Percentiles rank a stretch among this genome's conserved stretches.
Evolutionary conservation across 2,329 filamentous ascomycete genomes (phyloP).

Genomic region (Pseudocercospora fijiensis): DNA sequence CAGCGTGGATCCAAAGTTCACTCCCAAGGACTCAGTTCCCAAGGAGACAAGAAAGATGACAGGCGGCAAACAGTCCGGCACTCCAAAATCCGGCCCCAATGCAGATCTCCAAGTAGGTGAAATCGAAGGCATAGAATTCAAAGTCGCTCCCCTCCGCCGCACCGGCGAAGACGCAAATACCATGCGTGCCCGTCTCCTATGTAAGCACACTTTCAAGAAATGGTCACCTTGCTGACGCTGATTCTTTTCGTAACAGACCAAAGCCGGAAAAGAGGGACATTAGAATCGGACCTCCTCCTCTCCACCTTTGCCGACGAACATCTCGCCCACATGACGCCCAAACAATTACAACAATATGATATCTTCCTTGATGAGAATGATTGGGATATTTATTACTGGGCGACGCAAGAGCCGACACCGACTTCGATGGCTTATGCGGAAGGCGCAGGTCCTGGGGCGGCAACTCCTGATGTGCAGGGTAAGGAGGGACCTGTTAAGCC

Average conservation of each 20-base stretch:
- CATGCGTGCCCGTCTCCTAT: conserved; percentile 82
- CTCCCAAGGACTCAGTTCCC: conserved; percentile 59
- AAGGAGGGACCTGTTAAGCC: conserved; percentile 42
- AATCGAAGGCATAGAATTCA: conserved; percentile 81
- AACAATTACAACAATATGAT: conserved; percentile 82
- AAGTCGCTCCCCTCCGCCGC: conserved; percentile 83
- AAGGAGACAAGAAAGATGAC: conserved; percentile 66
- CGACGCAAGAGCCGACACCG: conserved; percentile 73
- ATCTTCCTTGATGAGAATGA: conserved; percentile 97
- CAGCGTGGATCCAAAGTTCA: conserved; percentile 56
- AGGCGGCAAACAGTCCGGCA: conserved; percentile 58
- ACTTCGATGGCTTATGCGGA: conserved; percentile 59
- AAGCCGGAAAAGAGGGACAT: conserved; percentile 90
- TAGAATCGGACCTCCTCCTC: conserved; percentile 92
- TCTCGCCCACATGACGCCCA: conserved; percentile 68
- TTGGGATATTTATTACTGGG: conserved; percentile 99
- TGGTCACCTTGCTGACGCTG: conserved; percentile 32
- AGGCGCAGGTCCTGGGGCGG: conserved; percentile 48
- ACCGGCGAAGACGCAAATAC: conserved; percentile 80
- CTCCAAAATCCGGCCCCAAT: conserved; percentile 50
- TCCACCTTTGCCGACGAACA: conserved; percentile 88
- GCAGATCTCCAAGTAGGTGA: conserved; percentile 79
- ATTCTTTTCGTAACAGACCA: conserved; percentile 64
- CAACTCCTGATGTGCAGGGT: conserved; percentile 48
- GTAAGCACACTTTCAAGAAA: conserved; percentile 42